Evolutionary conservation across 768 basidiomycete species (phyloP).

Genomic region (Cantharellus anzutake): DNA sequence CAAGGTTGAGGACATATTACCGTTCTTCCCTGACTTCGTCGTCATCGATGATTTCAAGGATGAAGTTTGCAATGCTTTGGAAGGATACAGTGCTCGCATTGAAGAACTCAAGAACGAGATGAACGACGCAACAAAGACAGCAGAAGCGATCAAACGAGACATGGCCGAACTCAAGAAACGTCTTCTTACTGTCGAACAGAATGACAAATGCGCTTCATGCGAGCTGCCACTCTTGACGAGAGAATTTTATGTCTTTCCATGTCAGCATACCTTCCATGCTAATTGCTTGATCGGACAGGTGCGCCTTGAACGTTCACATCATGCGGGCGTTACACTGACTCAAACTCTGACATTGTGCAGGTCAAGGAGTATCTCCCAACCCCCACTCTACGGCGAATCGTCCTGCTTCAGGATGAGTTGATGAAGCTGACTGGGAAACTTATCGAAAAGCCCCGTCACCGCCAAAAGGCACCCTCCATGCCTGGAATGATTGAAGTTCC

Average conservation of each 20-base stretch:
- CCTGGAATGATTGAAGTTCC: slow-evolving; percentile 10
- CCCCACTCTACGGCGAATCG: slow-evolving; percentile 61
- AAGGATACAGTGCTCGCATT: slow-evolving; percentile 85
- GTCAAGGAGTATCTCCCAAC: slow-evolving; percentile 84
- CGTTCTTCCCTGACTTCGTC: slow-evolving; percentile 99
- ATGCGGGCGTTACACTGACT: background rate
- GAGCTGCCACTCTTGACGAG: slow-evolving; percentile 54
- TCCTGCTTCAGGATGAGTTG: slow-evolving; percentile 70
- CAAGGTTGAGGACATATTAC: slow-evolving; percentile 96
- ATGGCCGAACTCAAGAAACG: slow-evolving; percentile 69
- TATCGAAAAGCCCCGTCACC: background rate
- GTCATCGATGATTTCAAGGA: slow-evolving; percentile 99
- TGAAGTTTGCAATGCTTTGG: slow-evolving; percentile 89
- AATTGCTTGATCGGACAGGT: slow-evolving; percentile 93
- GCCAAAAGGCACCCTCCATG: slow-evolving; percentile 9
- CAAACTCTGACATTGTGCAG: slow-evolving; percentile 23
- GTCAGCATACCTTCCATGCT: slow-evolving; percentile 93
- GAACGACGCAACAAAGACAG: slow-evolving; percentile 84
- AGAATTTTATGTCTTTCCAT: slow-evolving; percentile 98
- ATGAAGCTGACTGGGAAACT: slow-evolving; percentile 23
- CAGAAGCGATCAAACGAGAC: slow-evolving; percentile 86
- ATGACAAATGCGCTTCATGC: slow-evolving; percentile 75
- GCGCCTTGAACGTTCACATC: slow-evolving; percentile 16
- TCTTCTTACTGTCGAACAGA: slow-evolving; percentile 78
- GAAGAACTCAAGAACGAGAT: slow-evolving; percentile 81